These are phyloP conservation scores for Fusarium sp. DNA, from an alignment of 2,329 filamentous ascomycete genomes.

Conservation along the genomic window DNA sequence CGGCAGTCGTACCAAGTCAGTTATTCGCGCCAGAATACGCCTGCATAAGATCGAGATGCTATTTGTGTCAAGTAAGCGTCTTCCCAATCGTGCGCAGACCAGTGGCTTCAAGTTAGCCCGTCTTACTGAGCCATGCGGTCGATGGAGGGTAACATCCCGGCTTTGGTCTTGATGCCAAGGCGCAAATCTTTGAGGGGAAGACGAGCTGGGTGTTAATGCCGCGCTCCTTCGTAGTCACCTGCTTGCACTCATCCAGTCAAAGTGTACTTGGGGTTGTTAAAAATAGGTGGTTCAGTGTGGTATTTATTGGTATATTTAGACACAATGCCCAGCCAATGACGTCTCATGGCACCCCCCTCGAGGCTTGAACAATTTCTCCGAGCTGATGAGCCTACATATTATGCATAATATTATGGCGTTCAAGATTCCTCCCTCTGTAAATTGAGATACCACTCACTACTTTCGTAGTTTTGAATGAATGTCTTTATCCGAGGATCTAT, in stretches of 20 bases:
- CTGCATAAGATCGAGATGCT: not conserved
- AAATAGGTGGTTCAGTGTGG: not conserved
- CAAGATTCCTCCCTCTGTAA: no score
- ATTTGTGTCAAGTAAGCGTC: not conserved
- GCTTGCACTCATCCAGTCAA: not conserved
- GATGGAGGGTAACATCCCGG: not conserved
- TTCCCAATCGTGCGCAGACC: not conserved
- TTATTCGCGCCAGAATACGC: not conserved
- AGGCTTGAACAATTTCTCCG: not conserved
- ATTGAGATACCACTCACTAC: no score
- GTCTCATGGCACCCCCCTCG: not conserved
- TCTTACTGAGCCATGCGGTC: not conserved
- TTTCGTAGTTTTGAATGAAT: no score
- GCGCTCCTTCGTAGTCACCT: not conserved
- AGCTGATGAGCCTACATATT: not conserved
- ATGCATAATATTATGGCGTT: not conserved
- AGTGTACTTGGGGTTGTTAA: not conserved
- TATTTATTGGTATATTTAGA: not conserved
- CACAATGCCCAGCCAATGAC: not conserved
- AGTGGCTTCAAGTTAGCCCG: slow-evolving; percentile 1
- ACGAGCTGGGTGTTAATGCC: not conserved
- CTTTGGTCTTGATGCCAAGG: not conserved
- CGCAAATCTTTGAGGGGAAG: not conserved
- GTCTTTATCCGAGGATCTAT: no score
- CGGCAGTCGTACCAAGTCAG: not conserved